These are phyloP conservation scores for Penicillium hesseltinei DNA, from an alignment of 2,329 filamentous ascomycete species.

Conservation along the genomic window DNA sequence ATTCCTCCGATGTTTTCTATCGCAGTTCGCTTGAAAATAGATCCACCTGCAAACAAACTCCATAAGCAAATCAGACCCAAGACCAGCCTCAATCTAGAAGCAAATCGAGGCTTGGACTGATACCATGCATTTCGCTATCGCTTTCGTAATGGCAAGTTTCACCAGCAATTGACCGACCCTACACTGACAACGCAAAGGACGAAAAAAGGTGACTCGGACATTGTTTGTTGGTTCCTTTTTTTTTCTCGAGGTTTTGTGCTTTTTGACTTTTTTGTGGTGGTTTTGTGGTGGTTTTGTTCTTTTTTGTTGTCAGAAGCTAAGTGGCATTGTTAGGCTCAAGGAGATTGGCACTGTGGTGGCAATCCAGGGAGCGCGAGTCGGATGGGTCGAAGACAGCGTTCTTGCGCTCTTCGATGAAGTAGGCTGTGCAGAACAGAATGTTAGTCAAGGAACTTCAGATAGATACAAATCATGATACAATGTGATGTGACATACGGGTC, in stretches of 20 bases:
- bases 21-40: conserved; percentile 5
- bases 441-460: background rate
- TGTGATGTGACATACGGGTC: conserved; percentile 33
- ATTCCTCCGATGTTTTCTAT: background rate
- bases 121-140: conserved; percentile 4
- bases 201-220: background rate
- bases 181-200: background rate
- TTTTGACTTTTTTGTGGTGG: background rate
- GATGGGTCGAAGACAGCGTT: conserved; percentile 38
- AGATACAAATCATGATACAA: background rate
- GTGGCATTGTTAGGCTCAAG: conserved; percentile 26
- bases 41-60: conserved; percentile 6
- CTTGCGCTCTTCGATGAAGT: conserved; percentile 40
- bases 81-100: background rate
- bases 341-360: conserved; percentile 39
- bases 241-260: background rate
- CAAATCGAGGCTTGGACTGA: background rate
- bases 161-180: background rate
- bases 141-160: conserved; percentile 2
- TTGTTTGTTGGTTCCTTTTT: background rate
- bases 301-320: background rate
- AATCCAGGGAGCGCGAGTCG: conserved; percentile 44
- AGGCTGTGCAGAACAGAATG: conserved; percentile 24
- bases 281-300: background rate
- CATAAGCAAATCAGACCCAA: conserved; percentile 2